Base-by-base conservation (phyloP, 1,284 basidiomycete genomes). In the Ustilago vetiveriae region DNA sequence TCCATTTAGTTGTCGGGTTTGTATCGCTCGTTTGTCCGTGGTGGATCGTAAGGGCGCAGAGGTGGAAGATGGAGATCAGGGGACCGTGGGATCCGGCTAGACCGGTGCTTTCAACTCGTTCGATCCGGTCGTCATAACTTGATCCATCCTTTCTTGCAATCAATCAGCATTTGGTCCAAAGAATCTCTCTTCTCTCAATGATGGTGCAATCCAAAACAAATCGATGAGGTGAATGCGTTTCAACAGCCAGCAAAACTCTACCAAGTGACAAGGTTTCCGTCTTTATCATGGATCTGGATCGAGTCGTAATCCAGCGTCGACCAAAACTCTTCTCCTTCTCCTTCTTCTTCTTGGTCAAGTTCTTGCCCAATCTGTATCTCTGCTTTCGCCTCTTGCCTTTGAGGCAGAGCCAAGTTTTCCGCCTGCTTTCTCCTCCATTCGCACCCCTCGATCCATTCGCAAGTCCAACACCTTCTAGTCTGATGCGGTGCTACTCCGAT, bases 31-130 rank as follows among this genome's bases (percentile, higher is more conserved):
- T 64, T 2, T 76, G 68, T 48, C 74, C 75, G 7, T 66, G 57
- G 32, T 78, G 75, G 75, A 75, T 78, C 16, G 29, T 58, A n/a
- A 29, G 40, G 19, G 72, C 72, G 9, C 75, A 78, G 48, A 24
- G 24, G n/a, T 76, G 72, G 71, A 78, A 78, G 51, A 48, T 60
- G 45, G 65, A 71, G 44, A 73, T 75, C 35, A 57, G 47, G n/a
- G 75, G 75, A 0, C 75, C 75, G 6, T 78, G 75, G 75, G 75
- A 78, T 54, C 64, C 68, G 6, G 74, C 72, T 10, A 50, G 62
- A 17, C 67, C 64, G 2, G 17, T 57, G 11, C 16, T 72, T 5
- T 57, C 46, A 1, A 35, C 45, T 23, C 13, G 30, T 14, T 21
- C 24, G 4, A 23, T 19, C 35, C 24, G 19, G 21, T 19, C 30